Evolutionary conservation across 2,329 filamentous ascomycete species (phyloP).

Genomic region (Pseudopyrenochaeta lycopersici): DNA sequence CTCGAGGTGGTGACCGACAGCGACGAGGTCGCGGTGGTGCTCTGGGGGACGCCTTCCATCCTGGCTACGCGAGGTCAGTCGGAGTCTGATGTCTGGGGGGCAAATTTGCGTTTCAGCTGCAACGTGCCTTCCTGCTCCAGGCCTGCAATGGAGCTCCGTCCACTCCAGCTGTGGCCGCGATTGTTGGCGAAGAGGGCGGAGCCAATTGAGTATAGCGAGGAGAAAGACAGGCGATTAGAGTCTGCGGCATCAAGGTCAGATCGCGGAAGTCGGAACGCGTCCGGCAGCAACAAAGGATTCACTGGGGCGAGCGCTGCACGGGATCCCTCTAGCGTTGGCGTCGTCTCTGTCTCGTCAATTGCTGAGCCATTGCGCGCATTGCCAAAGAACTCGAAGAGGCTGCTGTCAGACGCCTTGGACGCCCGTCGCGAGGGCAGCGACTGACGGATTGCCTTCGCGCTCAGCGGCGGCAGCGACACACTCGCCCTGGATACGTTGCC

Average conservation of each 20-base stretch:
- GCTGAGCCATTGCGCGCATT: conserved; percentile 50
- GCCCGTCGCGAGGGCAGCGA: conserved; percentile 50
- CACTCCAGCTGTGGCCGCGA: conserved; percentile 61
- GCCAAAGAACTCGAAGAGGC: conserved; percentile 34
- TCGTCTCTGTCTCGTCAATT: conserved; percentile 60
- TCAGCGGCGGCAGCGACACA: conserved; percentile 70
- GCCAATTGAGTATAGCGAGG: conserved; percentile 75
- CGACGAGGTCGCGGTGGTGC: conserved; percentile 56
- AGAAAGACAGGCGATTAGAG: conserved; percentile 74
- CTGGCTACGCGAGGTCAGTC: conserved; percentile 28
- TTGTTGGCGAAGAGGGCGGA: conserved; percentile 65
- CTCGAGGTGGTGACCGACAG: conserved; percentile 56
- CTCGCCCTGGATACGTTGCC: conserved; percentile 67
- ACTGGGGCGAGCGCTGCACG: conserved; percentile 25
- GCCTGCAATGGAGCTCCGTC: conserved; percentile 54
- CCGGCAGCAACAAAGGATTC: conserved; percentile 54
- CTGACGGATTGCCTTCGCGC: conserved; percentile 54
- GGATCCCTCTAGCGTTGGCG: conserved; percentile 44
- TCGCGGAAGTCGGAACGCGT: conserved; percentile 56
- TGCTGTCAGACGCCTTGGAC: conserved; percentile 57
- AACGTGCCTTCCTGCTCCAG: conserved; percentile 56
- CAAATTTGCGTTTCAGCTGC: background rate
- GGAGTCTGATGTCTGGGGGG: background rate
- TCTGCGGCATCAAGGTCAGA: conserved; percentile 56
- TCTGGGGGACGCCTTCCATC: conserved; percentile 38